Evolutionary conservation across 2,329 filamentous ascomycete species (phyloP).

Genomic region (Aspergillus melleus): DNA sequence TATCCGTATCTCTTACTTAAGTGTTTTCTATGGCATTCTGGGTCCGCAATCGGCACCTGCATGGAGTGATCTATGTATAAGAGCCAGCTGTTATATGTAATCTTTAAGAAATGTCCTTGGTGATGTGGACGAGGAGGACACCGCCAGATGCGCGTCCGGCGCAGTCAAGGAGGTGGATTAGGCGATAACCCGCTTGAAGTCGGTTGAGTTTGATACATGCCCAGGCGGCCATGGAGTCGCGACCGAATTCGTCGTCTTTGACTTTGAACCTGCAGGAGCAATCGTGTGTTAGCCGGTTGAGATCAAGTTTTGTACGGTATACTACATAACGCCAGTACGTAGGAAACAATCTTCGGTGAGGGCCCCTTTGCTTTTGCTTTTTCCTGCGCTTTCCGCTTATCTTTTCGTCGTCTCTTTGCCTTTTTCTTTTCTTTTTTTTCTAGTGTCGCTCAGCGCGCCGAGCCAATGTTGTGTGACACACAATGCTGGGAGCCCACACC

Average conservation of each 20-base stretch:
- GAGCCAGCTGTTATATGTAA: neutral
- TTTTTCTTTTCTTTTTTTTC: slow-evolving; percentile 26
- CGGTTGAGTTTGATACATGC: slow-evolving; percentile 83
- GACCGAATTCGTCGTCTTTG: slow-evolving; percentile 78
- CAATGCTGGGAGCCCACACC: neutral
- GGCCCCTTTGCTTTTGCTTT: neutral
- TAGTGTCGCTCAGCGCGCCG: slow-evolving; percentile 26
- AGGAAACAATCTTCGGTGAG: neutral
- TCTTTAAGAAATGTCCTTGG: slow-evolving; percentile 50
- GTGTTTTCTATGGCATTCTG: neutral
- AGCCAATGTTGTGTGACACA: neutral
- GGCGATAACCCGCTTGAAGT: slow-evolving; percentile 70
- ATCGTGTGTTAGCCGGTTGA: neutral
- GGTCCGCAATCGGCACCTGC: neutral
- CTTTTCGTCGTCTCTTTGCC: neutral
- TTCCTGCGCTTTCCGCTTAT: neutral
- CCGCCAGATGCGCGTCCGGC: slow-evolving; percentile 67
- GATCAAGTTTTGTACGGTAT: neutral
- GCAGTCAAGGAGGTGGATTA: slow-evolving; percentile 73
- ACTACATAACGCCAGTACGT: too few species aligned
- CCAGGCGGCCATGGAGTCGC: slow-evolving; percentile 82
- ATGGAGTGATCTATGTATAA: neutral
- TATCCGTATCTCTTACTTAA: neutral
- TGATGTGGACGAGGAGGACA: slow-evolving; percentile 71
- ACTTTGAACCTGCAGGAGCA: slow-evolving; percentile 63